Evolutionary conservation across 2,329 filamentous ascomycete species (phyloP), one percentile per base, ranked within the genome.

Genomic region (Cytospora paraplurivora): DNA sequence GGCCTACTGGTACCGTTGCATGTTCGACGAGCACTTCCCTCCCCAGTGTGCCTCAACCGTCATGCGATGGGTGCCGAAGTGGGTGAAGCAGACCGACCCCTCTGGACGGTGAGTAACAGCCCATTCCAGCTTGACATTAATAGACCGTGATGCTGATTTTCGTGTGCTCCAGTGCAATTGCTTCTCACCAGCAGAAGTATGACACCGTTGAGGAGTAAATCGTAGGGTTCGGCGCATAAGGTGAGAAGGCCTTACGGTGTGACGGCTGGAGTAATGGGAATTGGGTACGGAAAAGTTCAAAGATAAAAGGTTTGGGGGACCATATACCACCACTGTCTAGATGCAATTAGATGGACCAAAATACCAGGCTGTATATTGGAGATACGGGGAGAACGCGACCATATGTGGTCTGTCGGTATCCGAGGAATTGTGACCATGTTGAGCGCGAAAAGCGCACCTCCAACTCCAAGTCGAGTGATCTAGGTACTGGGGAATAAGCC

Each of bases 1-100:
- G 81, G 95, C 93, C 79, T 96, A 97, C 84, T 99, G 95, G 95
- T 99, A 99, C 81, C 89, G 95, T 72, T 85, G 82, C 76, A 98
- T 99, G 94, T 99, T 98, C 76, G 95, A 99, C 77, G 94, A 99
- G 84, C 94, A 96, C 79, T 99, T 98, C 86, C 95, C 95, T 54
- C 85, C 88, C 62, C 89, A 89, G 73, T 98, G 94, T 75, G 96
- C 95, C 10, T 88, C 86, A 65, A 99, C 95, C 8, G 95, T 99
- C 60, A 90, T 92, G 91, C 85, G 95, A 73, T 99, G 95, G 96
- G 93, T 91, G 63, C 95, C 95, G 34, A 99, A 91, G 44, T 99
- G 95, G 95, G 96, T 92, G 62, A 91, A 97, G 77, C 93, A 97
- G 85, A 91, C 88, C 33, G 95, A 99, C 77, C 95, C 95, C 66